Percentiles rank a stretch among this genome's conserved stretches.
phyloP scores from a whole-genome alignment of 495 filamentous ascomycete genomes.

The Xylaria acuta region DNA sequence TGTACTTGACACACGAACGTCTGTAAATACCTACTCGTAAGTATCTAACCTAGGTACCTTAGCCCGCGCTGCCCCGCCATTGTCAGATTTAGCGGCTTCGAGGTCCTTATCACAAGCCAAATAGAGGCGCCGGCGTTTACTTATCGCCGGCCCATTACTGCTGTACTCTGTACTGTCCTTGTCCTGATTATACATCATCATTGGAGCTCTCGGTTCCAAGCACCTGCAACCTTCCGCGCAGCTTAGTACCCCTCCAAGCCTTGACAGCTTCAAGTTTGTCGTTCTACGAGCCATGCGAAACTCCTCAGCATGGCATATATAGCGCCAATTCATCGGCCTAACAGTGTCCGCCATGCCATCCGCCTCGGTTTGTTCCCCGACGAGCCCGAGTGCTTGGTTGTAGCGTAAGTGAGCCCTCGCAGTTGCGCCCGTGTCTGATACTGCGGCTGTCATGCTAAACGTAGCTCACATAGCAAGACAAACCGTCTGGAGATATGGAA shows the following conservation, averaged over 20 bases:
- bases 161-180: neutral
- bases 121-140: constrained; percentile 27
- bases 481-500: constrained; percentile 88
- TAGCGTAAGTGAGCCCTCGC: constrained; percentile 71
- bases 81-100: constrained; percentile 6
- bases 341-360: constrained; percentile 85
- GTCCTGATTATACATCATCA: constrained; percentile 29
- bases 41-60: neutral
- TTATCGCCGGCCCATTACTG: constrained; percentile 32
- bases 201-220: constrained; percentile 4
- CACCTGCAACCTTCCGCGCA: neutral
- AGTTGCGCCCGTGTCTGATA: constrained; percentile 19
- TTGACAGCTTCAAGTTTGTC: neutral
- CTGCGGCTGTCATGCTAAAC: constrained; percentile 13
- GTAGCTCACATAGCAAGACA: constrained; percentile 68
- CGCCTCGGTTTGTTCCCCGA: constrained; percentile 75
- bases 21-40: neutral
- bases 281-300: constrained; percentile 33
- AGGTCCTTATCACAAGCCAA: constrained; percentile 21
- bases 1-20: neutral
- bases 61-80: neutral
- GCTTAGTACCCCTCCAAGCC: neutral
- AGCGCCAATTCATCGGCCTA: constrained; percentile 90
- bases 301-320: constrained; percentile 80
- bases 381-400: constrained; percentile 79